Base-by-base conservation (phyloP, 2,329 filamentous ascomycete species). In the Parascedosporium putredinis region DNA sequence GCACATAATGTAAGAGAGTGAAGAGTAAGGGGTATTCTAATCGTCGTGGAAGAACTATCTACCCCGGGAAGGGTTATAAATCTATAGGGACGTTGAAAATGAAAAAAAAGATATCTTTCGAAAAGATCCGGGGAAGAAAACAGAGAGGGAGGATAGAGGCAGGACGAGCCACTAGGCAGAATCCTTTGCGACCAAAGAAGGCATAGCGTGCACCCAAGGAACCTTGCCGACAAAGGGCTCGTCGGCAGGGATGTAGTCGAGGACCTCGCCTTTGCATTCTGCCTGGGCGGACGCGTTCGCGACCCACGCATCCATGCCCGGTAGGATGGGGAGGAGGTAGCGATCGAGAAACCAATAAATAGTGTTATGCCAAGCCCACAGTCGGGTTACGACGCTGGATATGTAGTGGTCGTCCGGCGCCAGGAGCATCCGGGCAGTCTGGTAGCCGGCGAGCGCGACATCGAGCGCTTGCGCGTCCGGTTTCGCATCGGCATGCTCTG, bases 321-420 rank as follows among this genome's bases (percentile, higher is more conserved):
- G 40, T 12, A 52, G 33, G 1, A 57, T 31, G 22, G 53, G 55
- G 20, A 60, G 3, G 12, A 61, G 25, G 29, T 56, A 58, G 14
- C 57, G 52, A 5, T 50, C 51, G 3, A 58, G n/a, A 8, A 62
- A n/a, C 27, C 57, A 60, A 31, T 60, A 59, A 6, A 52, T 22
- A 20, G 50, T 51, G 34, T 55, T 60, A 3, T 55, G 57, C 60
- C 60, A 61, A 1, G 56, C 53, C n/a, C 61, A 59, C 16, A 60
- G 22, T 9, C 61, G 52, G 2, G 59, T 60, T 1, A 52, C 24
- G 5, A 44, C 43, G 3, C 53, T 55, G 12, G 56, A 58, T 25
- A 49, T 42, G 1, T 50, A 51, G 20, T 50, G 51, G 12, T 59
- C 56, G 10, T 45, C 52, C 24, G 51, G 43, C 2, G 58, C 34